Percentiles rank a stretch among this genome's conserved stretches.
These are phyloP conservation scores for Penicillium sp. DNA, from an alignment of 2,329 filamentous ascomycete species.

Conservation along the genomic window DNA sequence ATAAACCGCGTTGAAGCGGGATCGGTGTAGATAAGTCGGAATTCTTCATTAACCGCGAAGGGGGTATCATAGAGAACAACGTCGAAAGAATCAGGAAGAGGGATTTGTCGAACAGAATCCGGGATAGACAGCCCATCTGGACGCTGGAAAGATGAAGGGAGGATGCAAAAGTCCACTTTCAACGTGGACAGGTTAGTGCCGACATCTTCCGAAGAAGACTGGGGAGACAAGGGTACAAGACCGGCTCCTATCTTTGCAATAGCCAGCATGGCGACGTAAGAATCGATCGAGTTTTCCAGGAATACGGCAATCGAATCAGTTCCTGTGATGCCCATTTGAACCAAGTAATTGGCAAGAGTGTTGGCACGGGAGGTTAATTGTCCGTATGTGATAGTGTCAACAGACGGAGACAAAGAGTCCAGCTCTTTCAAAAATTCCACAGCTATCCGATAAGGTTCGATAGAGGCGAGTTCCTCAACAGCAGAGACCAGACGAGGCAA, in stretches of 20 bases:
- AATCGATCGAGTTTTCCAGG: conserved; percentile 74
- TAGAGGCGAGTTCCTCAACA: conserved; percentile 61
- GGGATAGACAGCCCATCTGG: conserved; percentile 9
- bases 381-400: conserved; percentile 64
- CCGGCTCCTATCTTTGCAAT: conserved; percentile 76
- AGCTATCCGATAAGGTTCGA: conserved; percentile 63
- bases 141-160: conserved; percentile 22
- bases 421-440: conserved; percentile 60
- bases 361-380: conserved; percentile 71
- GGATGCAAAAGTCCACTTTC: conserved; percentile 56
- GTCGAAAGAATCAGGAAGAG: conserved; percentile 22
- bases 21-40: conserved; percentile 73
- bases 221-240: conserved; percentile 79
- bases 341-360: conserved; percentile 64
- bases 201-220: conserved; percentile 68
- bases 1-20: conserved; percentile 73
- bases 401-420: conserved; percentile 29
- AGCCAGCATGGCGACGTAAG: conserved; percentile 78
- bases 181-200: conserved; percentile 68
- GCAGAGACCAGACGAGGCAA: conserved; percentile 56
- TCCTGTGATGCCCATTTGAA: conserved; percentile 52
- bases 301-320: conserved; percentile 72
- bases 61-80: conserved; percentile 23
- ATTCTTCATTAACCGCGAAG: conserved; percentile 31
- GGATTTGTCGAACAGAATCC: conserved; percentile 24